These are phyloP conservation scores for Leccinum uliginosum DNA, from an alignment of 768 basidiomycete species.

Conservation along the genomic window DNA sequence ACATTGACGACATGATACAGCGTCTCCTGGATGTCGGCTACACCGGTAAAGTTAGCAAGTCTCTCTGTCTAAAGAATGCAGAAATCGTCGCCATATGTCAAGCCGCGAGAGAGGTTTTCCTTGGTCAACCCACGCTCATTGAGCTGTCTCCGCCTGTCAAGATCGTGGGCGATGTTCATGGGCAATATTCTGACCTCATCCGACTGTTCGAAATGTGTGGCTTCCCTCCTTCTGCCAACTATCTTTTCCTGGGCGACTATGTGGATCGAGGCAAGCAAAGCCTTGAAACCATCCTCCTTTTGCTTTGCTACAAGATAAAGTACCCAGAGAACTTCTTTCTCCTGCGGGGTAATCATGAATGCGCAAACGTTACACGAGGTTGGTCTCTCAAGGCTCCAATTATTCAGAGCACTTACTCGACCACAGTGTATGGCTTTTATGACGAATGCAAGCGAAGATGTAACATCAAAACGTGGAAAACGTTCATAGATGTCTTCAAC, in stretches of 20 bases:
- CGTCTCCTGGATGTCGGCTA: constrained; percentile 95
- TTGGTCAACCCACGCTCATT: constrained; percentile 93
- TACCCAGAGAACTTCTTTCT: constrained; percentile 99
- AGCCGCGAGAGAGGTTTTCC: constrained; percentile 93
- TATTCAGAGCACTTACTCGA: constrained; percentile 14
- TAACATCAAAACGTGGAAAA: constrained; percentile 99
- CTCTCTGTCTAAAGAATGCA: constrained; percentile 89
- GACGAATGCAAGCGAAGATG: constrained; percentile 99
- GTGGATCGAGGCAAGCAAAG: constrained; percentile 99
- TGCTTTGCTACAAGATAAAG: constrained; percentile 99
- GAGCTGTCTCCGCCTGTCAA: constrained; percentile 98
- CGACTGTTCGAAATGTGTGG: constrained; percentile 99
- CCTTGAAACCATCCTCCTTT: constrained; percentile 93
- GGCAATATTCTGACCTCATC: constrained; percentile 98
- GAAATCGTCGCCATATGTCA: constrained; percentile 94
- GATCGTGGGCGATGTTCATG: constrained; percentile 99
- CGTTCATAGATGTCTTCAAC: constrained; percentile 99
- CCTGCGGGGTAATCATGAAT: constrained; percentile 96
- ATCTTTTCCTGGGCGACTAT: constrained; percentile 98
- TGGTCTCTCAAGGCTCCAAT: constrained; percentile 26
- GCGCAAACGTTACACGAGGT: constrained; percentile 99
- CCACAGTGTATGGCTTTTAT: constrained; percentile 94
- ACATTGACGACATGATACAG: constrained; percentile 98
- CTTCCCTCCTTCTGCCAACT: constrained; percentile 95
- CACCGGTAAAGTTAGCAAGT: constrained; percentile 96